phyloP scores from a whole-genome alignment of 2,329 filamentous ascomycete genomes.

The Blumeria hordei region DNA sequence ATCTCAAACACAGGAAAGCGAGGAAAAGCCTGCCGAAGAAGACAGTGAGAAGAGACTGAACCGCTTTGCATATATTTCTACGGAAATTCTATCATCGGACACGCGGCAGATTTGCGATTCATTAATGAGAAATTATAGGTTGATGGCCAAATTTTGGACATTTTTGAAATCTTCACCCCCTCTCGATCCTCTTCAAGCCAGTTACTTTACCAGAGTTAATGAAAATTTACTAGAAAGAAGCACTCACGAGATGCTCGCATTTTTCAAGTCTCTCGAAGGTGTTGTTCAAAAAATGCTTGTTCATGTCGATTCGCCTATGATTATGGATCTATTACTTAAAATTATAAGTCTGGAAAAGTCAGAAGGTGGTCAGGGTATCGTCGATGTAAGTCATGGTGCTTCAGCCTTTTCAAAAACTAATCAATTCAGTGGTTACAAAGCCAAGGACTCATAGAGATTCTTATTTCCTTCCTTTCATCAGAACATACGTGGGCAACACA shows the following conservation, averaged over 20 bases:
- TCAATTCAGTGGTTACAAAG: constrained; percentile 63
- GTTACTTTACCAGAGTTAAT: constrained; percentile 97
- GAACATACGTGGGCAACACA: constrained; percentile 77
- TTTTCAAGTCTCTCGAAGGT: constrained; percentile 63
- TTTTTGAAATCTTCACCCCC: constrained; percentile 69
- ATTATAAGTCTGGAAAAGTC: constrained; percentile 90
- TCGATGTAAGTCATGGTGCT: constrained; percentile 41
- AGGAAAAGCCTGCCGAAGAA: constrained; percentile 25
- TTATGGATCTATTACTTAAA: constrained; percentile 92
- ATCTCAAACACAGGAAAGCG: constrained; percentile 23
- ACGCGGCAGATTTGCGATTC: constrained; percentile 94
- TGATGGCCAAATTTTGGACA: constrained; percentile 69
- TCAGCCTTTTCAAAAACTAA: constrained; percentile 2
- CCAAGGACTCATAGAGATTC: constrained; percentile 63
- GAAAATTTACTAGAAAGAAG: constrained; percentile 95
- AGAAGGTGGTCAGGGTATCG: constrained; percentile 74
- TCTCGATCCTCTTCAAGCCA: constrained; percentile 77
- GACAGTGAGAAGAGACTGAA: constrained; percentile 46
- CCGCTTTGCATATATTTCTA: constrained; percentile 81
- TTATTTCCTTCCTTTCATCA: constrained; percentile 68
- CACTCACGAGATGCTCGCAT: constrained; percentile 84
- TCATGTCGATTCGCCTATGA: constrained; percentile 91
- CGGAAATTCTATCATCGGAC: constrained; percentile 82
- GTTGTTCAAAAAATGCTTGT: constrained; percentile 68
- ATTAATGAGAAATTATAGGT: constrained; percentile 58